phyloP scores from a whole-genome alignment of 208 protist species.

The Wallacemonas sp. region DNA sequence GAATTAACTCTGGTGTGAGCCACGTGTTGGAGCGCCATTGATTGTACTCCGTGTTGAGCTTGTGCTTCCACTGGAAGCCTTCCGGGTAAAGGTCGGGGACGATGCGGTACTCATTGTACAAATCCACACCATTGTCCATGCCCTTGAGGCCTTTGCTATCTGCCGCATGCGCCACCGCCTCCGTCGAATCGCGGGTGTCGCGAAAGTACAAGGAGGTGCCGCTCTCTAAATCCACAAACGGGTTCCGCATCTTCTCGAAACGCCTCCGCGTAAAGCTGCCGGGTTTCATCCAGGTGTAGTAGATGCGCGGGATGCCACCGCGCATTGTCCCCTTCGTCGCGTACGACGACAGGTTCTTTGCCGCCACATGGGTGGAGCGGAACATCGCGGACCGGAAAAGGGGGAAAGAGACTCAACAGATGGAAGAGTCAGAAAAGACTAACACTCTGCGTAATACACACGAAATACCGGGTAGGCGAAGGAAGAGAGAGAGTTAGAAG shows the following conservation, averaged over 20 bases:
- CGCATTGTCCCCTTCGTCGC: slow-evolving; percentile 90
- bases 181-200: slow-evolving; percentile 85
- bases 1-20: slow-evolving; percentile 91
- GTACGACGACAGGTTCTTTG: slow-evolving; percentile 88
- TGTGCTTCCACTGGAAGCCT: slow-evolving; percentile 93
- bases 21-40: slow-evolving; percentile 94
- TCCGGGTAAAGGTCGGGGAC: slow-evolving; percentile 93
- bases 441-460: too few species aligned
- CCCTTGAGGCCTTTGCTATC: slow-evolving; percentile 91
- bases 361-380: slow-evolving; percentile 26
- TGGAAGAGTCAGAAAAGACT: not conserved
- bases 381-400: slow-evolving; percentile 41
- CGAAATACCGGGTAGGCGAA: too few species aligned
- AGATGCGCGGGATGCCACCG: slow-evolving; percentile 91
- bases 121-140: slow-evolving; percentile 90
- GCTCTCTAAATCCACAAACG: slow-evolving; percentile 92
- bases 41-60: slow-evolving; percentile 93
- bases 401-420: slow-evolving; percentile 1
- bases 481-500: too few species aligned
- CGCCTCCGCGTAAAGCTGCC: slow-evolving; percentile 88
- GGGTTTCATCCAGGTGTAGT: slow-evolving; percentile 92
- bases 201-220: slow-evolving; percentile 92
- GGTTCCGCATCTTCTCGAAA: slow-evolving; percentile 94
- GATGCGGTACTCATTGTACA: slow-evolving; percentile 94
- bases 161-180: slow-evolving; percentile 83